Evolutionary conservation across 371 early-diverging fungal species (phyloP).

Genomic region (Mucor piriformis): DNA sequence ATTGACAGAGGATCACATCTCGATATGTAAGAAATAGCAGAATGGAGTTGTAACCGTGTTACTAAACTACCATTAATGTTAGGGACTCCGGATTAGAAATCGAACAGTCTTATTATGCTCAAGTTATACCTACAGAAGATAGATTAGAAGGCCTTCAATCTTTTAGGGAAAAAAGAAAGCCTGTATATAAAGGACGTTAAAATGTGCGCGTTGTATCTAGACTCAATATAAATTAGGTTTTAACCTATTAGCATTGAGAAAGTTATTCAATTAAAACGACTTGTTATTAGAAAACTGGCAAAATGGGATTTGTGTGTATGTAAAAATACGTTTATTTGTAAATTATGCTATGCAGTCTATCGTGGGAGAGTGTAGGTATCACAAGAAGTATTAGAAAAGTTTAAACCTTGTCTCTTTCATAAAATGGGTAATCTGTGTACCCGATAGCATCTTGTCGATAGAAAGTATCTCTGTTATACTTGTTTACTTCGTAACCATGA

Average conservation of each 20-base stretch:
- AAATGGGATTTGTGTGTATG: no score
- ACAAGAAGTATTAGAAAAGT: no score
- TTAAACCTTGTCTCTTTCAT: neutral
- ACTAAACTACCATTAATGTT: no score
- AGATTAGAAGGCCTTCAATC: conserved; percentile 83
- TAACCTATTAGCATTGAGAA: no score
- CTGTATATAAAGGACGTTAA: conserved; percentile 83
- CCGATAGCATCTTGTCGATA: conserved; percentile 13
- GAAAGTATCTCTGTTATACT: conserved; percentile 19
- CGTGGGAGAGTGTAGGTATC: no score
- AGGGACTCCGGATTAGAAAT: conserved; percentile 87
- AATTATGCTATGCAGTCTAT: no score
- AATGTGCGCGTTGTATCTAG: no score
- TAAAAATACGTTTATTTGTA: no score
- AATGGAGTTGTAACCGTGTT: no score
- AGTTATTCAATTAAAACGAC: no score
- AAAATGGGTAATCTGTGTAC: conserved; percentile 22
- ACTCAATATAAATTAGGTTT: no score
- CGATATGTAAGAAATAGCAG: conserved; percentile 88
- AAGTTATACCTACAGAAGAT: conserved; percentile 94
- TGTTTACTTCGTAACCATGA: conserved; percentile 16
- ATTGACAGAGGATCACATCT: conserved; percentile 80
- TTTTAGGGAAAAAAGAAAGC: conserved; percentile 52
- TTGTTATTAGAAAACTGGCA: no score
- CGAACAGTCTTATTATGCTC: conserved; percentile 95